phyloP scores from a whole-genome alignment of 208 protist genomes.

The Wallacemonas collosoma region DNA sequence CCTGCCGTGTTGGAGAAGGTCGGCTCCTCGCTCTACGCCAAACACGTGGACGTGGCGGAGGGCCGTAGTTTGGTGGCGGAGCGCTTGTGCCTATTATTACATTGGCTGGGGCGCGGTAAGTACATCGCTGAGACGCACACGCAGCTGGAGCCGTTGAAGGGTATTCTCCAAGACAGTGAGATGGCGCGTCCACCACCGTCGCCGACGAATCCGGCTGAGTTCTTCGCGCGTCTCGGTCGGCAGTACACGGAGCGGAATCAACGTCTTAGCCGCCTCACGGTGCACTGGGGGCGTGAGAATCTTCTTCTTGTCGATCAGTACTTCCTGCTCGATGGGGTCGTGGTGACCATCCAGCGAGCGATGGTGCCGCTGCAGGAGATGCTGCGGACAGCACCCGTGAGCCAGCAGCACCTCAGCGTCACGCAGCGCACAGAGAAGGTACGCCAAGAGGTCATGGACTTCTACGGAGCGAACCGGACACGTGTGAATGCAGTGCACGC shows the following conservation, averaged over 20 bases:
- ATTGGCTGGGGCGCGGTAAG: conserved; percentile 47
- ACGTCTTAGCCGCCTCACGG: conserved; percentile 65
- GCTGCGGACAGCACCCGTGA: conserved; percentile 26
- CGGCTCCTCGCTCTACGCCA: conserved; percentile 31
- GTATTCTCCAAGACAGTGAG: conserved; percentile 80
- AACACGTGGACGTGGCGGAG: conserved; percentile 56
- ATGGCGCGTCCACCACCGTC: conserved; percentile 51
- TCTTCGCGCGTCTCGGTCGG: conserved; percentile 56
- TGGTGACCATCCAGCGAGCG: conserved; percentile 76
- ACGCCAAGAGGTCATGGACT: conserved; percentile 16
- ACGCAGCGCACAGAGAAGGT: conserved; percentile 22
- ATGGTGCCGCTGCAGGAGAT: conserved; percentile 73
- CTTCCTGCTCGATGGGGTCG: conserved; percentile 78
- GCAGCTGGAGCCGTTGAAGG: conserved; percentile 76
- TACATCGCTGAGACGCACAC: conserved; percentile 58
- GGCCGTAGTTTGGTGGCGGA: conserved; percentile 60
- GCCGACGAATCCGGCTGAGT: conserved; percentile 49
- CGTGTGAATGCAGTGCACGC: conserved; percentile 43
- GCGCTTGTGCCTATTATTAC: conserved; percentile 62
- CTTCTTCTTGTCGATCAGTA: conserved; percentile 75
- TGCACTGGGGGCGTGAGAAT: conserved; percentile 66
- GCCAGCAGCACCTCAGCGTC: conserved; percentile 27
- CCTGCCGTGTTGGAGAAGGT: neutral
- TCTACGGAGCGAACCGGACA: conserved; percentile 17
- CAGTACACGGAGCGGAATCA: conserved; percentile 86